phyloP scores from a whole-genome alignment of 768 basidiomycete species.

The Chlorophyllum brunneum region DNA sequence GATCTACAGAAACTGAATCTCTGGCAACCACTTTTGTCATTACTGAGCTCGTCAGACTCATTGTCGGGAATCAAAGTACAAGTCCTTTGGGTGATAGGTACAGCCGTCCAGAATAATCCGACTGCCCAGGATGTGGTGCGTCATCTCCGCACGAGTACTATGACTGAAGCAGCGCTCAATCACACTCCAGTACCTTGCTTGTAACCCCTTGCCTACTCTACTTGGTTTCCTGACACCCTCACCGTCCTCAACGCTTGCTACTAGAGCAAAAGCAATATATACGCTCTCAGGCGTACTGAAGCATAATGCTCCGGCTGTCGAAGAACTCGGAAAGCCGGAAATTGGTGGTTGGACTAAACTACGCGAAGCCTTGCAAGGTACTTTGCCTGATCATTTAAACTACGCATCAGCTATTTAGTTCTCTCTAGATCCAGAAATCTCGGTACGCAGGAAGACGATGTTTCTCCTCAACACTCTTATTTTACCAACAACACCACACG shows the following conservation, averaged over 20 bases:
- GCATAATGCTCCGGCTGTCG: constrained; percentile 69
- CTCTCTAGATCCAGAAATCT: constrained; percentile 68
- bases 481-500: constrained; percentile 34
- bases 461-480: constrained; percentile 77
- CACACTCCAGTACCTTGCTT: constrained; percentile 48
- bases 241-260: constrained; percentile 41
- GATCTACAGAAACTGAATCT: constrained; percentile 74
- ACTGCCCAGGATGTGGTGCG: constrained; percentile 72
- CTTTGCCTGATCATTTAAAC: constrained; percentile 5
- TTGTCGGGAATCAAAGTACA: constrained; percentile 62
- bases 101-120: constrained; percentile 88
- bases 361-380: constrained; percentile 58
- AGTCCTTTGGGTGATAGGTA: constrained; percentile 84
- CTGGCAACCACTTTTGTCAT: constrained; percentile 70
- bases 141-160: constrained; percentile 24
- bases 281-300: constrained; percentile 74
- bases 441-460: constrained; percentile 71
- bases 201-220: constrained; percentile 64
- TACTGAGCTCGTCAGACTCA: constrained; percentile 52
- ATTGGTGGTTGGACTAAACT: constrained; percentile 64
- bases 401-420: background rate
- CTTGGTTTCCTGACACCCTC: constrained; percentile 58
- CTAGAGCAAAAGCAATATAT: constrained; percentile 81
- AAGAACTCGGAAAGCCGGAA: constrained; percentile 39
- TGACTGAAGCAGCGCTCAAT: constrained; percentile 26